phyloP scores from a whole-genome alignment of 2,329 filamentous ascomycete species.

The Talaromyces sp. region DNA sequence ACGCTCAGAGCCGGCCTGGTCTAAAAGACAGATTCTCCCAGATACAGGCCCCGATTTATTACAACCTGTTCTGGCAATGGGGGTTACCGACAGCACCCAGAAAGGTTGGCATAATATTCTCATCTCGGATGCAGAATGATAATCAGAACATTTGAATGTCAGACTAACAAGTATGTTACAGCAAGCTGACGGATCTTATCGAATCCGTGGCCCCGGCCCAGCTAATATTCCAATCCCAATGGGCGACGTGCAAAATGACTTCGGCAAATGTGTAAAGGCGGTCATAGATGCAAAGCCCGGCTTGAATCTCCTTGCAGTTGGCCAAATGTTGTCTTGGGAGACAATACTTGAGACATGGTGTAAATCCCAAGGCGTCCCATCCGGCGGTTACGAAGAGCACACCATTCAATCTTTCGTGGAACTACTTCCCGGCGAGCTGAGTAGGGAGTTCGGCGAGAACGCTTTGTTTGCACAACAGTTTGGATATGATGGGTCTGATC shows the following conservation, averaged over 20 bases:
- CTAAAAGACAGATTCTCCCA: constrained; percentile 13
- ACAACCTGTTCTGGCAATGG: constrained; percentile 13
- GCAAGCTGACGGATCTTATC: constrained; percentile 10
- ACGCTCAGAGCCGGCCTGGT: neutral
- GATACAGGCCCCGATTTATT: constrained; percentile 16
- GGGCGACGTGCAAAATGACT: constrained; percentile 7
- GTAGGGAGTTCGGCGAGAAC: constrained; percentile 13
- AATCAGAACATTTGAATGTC: no score
- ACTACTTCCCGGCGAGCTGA: neutral
- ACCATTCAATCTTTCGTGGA: constrained; percentile 5
- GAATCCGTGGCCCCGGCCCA: neutral
- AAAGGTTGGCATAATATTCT: neutral
- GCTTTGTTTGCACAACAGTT: constrained; percentile 7
- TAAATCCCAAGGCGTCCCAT: constrained; percentile 1
- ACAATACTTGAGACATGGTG: constrained; percentile 13
- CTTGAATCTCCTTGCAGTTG: constrained; percentile 10
- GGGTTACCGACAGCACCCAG: constrained; percentile 7
- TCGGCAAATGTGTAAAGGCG: constrained; percentile 7
- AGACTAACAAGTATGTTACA: neutral
- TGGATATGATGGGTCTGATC: constrained; percentile 14
- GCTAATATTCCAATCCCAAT: constrained; percentile 4
- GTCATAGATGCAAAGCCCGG: neutral
- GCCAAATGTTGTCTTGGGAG: constrained; percentile 6
- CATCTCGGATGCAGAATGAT: neutral
- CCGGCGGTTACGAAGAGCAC: constrained; percentile 2